These are phyloP conservation scores for Fonsecaea nubica DNA, from an alignment of 2,329 filamentous ascomycete species.

Conservation along the genomic window DNA sequence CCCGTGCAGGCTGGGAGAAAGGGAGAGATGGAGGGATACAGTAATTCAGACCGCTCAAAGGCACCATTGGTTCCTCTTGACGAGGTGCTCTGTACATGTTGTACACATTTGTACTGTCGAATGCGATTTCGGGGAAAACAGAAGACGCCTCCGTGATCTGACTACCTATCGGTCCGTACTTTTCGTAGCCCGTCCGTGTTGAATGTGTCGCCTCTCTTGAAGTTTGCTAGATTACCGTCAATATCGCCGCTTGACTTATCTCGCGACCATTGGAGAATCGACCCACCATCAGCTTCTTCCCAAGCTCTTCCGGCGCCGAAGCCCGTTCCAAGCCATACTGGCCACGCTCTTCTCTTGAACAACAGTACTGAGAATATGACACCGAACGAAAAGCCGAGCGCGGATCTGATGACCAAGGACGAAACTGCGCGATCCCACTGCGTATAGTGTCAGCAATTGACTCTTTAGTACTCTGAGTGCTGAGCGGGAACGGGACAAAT, in stretches of 20 bases:
- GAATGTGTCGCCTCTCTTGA: conserved; percentile 40
- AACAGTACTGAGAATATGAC: conserved; percentile 98
- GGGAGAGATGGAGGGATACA: conserved; percentile 10
- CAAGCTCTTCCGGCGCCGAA: conserved; percentile 97
- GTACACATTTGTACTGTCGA: conserved; percentile 33
- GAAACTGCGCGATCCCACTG: conserved; percentile 99
- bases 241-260: not conserved
- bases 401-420: conserved; percentile 94
- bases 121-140: conserved; percentile 20
- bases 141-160: conserved; percentile 13
- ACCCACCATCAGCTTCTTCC: conserved; percentile 92
- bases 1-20: not conserved
- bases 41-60: conserved; percentile 10
- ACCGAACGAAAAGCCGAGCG: conserved; percentile 93
- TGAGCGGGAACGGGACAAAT: not conserved
- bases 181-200: conserved; percentile 40
- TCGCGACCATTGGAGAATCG: conserved; percentile 1
- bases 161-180: conserved; percentile 39
- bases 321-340: conserved; percentile 90
- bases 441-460: conserved; percentile 30
- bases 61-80: conserved; percentile 15
- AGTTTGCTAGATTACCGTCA: conserved; percentile 38
- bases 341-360: conserved; percentile 98
- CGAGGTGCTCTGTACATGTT: conserved; percentile 30
- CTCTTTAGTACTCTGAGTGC: not conserved